Conservation (phyloP, 2,329 filamentous ascomycete genomes). For the Paramyrothecium sp. region DNA sequence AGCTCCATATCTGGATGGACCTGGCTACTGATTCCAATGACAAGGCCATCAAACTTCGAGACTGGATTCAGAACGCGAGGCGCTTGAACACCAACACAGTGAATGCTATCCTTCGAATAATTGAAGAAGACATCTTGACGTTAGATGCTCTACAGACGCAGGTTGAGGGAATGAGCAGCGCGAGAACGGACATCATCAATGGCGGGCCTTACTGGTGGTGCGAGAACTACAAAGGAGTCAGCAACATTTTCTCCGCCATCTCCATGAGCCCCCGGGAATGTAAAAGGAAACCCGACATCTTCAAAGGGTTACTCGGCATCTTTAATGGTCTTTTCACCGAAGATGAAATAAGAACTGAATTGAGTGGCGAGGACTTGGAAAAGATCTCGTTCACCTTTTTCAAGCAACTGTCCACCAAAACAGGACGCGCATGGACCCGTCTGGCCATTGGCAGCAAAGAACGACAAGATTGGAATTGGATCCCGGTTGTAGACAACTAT, state of each 20-base stretch:
- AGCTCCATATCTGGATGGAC: neutral
- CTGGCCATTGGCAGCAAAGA: constrained; percentile 3
- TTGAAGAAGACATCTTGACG: neutral
- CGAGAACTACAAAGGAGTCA: constrained; percentile 26
- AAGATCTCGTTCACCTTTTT: constrained; percentile 4
- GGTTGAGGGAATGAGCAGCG: constrained; percentile 5
- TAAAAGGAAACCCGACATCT: constrained; percentile 1
- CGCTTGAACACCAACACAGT: neutral
- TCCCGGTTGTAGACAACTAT: constrained; percentile 2
- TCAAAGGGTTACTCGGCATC: constrained; percentile 4
- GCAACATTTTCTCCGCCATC: constrained; percentile 31
- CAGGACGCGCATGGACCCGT: constrained; percentile 4
- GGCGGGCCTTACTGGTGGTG: constrained; percentile 28
- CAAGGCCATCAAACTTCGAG: constrained; percentile 1
- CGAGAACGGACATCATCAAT: constrained; percentile 15
- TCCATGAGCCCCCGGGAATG: constrained; percentile 22
- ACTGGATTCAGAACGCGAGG: neutral
- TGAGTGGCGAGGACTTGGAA: constrained; percentile 2
- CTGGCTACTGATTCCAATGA: constrained; percentile 1
- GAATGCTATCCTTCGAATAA: neutral
- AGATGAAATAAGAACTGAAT: neutral
- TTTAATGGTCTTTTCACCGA: constrained; percentile 6
- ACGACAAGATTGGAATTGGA: constrained; percentile 5
- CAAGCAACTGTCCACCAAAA: constrained; percentile 3
- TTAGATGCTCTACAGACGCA: neutral